Base-by-base conservation (phyloP, 371 early-diverging fungal species). In the Rhizopus microsporus region DNA sequence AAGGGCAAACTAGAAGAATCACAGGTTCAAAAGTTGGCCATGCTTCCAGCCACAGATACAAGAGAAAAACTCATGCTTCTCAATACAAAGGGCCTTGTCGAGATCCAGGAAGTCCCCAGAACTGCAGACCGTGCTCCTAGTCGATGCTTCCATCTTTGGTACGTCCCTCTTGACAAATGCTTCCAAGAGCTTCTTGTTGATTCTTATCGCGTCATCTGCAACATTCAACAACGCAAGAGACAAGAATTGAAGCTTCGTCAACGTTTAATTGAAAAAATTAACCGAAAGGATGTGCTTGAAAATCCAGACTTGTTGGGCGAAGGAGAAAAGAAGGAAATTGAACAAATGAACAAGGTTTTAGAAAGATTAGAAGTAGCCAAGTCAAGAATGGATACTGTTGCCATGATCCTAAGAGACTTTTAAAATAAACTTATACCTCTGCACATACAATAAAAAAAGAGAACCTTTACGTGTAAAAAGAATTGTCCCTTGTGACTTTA, bases 101-200 rank as follows among this genome's bases (percentile, higher is more conserved):
- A 89, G 54, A 78, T 93, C 52, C 93, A 92, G 72, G 97, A 95
- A 71, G 89, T 96, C 32, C 95, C 95, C 31, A 87, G 87, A 65
- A 84, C 92, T 0, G 78, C 87, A 0, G 95, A 95, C 62, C 91
- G 94, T 64, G 86, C 93, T 5, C 93, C 96, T 2, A 82, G 88
- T 17, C 81, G 92, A 60, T 93, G 93, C 17, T 85, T 88, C 63
- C 93, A 90, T 59, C 79, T 97, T 30, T 94, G 90, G 87, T 88
- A 84, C 59, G 88, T 92, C 1, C 80, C 88, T 33, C 58, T 89
- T 10, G 78, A 84, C 7, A 77, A 83, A 50, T 84, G 87, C 50
- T 82, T 82, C 43, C 77, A 82, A 31, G 68, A 82, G 4, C 67
- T 95, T 15, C 54, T 88, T 23, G 74, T 85, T 37, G 75, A 84